Base-by-base conservation (phyloP, 2,329 filamentous ascomycete genomes). In the Colletotrichum liaoningense region DNA sequence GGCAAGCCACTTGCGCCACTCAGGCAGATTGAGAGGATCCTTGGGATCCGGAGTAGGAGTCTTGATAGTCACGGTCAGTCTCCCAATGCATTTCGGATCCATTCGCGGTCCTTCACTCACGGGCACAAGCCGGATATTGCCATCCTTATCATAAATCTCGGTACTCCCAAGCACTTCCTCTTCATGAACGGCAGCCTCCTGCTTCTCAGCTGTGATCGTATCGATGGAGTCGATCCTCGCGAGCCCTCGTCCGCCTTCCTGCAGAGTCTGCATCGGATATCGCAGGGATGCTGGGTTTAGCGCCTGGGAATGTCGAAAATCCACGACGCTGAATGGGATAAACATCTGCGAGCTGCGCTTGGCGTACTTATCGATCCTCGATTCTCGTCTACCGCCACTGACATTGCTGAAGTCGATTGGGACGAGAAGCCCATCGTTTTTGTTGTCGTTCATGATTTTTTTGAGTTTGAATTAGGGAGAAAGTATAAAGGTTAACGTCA, bases 331-430 rank as follows among this genome's bases (percentile, higher is more conserved):
- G 46, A 33, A 63, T 8, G 60, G 60, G 14, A 63, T 63, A 26
- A 63, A 63, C 60, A 63, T 63, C 46, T 63, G 60, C 24, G 60
- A 63, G 42, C 60, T 63, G 26, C 60, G 60, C 60, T 63, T 63
- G 60, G 60, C 60, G 60, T 63, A 63, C 60, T 63, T 63, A 42
- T 63, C 60, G 60, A 63, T 63, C 28, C 24, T 52, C 6, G 46
- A 63, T 33, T 63, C 60, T 24, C 60, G 60, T n/a, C 52, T 63
- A n/a, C 60, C 46, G 60, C 16, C 42, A 11, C 30, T 63, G 19
- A 28, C 19, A 28, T 63, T 52, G 19, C 26, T 52, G 46, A 63
- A 33, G 19, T 49, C 42, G 42, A 49, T 49, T 49, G 42, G 42
- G 42, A 49, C 42, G 42, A 49, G 16, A 11, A 49, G 19, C 19